A percentile compares a stretch with the other conserved stretches of the same genome.
phyloP scores from a whole-genome alignment of 2,329 filamentous ascomycete species.

The Cladosporium sp. region DNA sequence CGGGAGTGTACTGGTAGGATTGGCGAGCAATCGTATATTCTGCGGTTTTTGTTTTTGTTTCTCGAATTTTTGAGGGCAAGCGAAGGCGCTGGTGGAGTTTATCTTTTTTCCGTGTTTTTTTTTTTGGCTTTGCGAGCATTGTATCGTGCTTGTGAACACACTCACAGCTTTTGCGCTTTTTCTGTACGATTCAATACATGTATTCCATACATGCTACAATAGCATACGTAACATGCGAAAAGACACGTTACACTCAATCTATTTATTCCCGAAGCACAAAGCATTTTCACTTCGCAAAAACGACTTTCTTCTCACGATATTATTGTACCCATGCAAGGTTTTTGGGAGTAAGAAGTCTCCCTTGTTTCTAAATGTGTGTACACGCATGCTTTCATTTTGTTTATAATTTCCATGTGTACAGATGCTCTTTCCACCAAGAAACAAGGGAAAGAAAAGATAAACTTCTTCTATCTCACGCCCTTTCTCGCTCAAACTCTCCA shows the following conservation, averaged over 20 bases:
- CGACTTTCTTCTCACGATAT: background rate
- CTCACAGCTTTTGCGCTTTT: background rate
- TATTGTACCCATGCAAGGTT: too few species aligned
- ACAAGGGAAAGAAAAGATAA: background rate
- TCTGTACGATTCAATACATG: background rate
- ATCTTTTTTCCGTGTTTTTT: background rate
- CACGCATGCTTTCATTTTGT: background rate
- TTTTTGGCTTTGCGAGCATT: background rate
- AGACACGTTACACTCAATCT: too few species aligned
- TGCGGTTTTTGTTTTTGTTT: background rate
- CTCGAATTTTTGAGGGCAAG: background rate
- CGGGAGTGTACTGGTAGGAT: background rate
- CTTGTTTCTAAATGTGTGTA: background rate
- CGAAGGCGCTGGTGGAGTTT: conserved; percentile 16
- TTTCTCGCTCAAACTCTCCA: background rate
- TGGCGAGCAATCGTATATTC: too few species aligned
- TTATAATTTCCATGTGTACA: background rate
- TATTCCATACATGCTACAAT: background rate
- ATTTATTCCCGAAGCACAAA: background rate
- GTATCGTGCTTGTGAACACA: background rate
- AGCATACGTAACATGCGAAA: background rate
- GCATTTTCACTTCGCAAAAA: background rate
- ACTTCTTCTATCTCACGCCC: background rate
- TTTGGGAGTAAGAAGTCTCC: background rate
- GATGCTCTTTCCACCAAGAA: background rate